Evolutionary conservation across 78 protist species (phyloP).

Genomic region (Dictyostelium discoideum): dicty_2.7 NC_007088.5:7690001-7690500

Average conservation of each 20-base stretch:
- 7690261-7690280: background rate
- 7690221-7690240: background rate
- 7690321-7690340: too few relatives aligned
- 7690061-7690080: background rate
- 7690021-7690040: background rate
- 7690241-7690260: background rate
- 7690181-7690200: too few relatives aligned
- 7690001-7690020: constrained; percentile 12
- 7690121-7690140: background rate
- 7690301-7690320: too few relatives aligned
- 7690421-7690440: background rate
- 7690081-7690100: background rate
- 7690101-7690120: constrained; percentile 7
- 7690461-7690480: background rate
- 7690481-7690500: background rate
- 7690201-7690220: too few relatives aligned
- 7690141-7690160: constrained; percentile 14
- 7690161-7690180: background rate
- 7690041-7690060: background rate
- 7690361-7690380: too few relatives aligned
- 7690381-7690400: too few relatives aligned
- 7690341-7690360: too few relatives aligned
- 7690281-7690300: background rate
- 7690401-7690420: background rate
- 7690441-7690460: background rate